Evolutionary conservation across 2,329 filamentous ascomycete genomes (phyloP).

Genomic region (Tolypocladium tropicale): DNA sequence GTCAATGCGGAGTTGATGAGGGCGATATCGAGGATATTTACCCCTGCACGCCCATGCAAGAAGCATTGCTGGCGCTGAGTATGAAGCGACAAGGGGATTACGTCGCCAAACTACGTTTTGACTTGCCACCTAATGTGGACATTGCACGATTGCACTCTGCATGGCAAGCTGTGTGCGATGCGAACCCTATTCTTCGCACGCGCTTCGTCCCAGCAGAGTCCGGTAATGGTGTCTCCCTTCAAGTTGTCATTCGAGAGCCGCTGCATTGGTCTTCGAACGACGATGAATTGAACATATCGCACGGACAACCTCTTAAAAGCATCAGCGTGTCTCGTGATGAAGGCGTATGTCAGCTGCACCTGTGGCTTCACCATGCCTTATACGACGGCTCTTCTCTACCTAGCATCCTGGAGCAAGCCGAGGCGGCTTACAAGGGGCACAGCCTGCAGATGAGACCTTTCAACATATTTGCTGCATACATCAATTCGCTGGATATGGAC

Average conservation of each 20-base stretch:
- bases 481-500: neutral
- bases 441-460: neutral
- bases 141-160: constrained; percentile 14
- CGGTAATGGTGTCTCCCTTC: neutral
- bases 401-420: constrained; percentile 16
- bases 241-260: constrained; percentile 6
- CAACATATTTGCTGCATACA: constrained; percentile 4
- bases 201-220: constrained; percentile 14
- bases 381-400: constrained; percentile 26
- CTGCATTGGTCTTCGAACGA: constrained; percentile 4
- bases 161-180: constrained; percentile 16
- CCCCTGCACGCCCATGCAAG: constrained; percentile 17
- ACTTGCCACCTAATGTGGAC: constrained; percentile 9
- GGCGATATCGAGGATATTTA: constrained; percentile 24
- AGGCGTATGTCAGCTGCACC: neutral
- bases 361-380: constrained; percentile 26
- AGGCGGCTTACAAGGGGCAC: constrained; percentile 7
- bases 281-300: neutral
- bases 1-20: neutral
- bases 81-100: constrained; percentile 20
- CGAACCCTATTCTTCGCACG: constrained; percentile 21
- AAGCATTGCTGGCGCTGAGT: constrained; percentile 24
- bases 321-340: neutral
- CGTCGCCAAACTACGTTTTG: constrained; percentile 17
- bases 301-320: neutral